Base-by-base conservation (phyloP, 1,284 basidiomycete genomes). In the Vanrija humicola region DNA sequence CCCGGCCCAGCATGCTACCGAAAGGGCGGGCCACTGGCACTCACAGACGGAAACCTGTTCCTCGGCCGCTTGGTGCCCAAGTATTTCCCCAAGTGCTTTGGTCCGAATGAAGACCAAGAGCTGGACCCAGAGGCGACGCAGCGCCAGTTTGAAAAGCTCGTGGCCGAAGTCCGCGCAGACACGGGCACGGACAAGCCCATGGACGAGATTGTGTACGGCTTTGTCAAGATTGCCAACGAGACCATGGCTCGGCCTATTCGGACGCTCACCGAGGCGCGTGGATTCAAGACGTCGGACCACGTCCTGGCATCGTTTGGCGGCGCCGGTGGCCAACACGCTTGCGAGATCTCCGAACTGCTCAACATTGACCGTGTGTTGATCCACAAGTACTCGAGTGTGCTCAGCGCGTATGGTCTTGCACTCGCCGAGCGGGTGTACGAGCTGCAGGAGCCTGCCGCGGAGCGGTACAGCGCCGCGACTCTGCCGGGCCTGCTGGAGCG, bases 181-280 rank as follows among this genome's bases (percentile, higher is more conserved):
- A 82, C 81, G 4, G 79, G 84, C 38, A 81, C 81, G 56, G 74
- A 82, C 47, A 78, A 88, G 64, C 79, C 79, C 10, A 72, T 94
- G 28, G 94, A 97, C 69, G 89, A 97, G 72, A 85, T 97, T 87
- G 84, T 89, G 50, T 71, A 65, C 46, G 68, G 64, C 49, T 94
- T 92, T 72, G 88, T 94, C 78, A 90, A 90, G 67, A 88, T 93
- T n/a, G 90, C 90, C 12, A 93, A 92, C 61, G 90, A 92, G 77
- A 90, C 89, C 0, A 96, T 96, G 92, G 88, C 87, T 64, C 80
- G 93, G 44, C 94, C 93, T 1, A 96, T 97, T 58, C 84, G 93
- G 7, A 86, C 93, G 1, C 75, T 97, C 58, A 97, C 93, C 0
- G 94, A 95, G 75, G 91, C 89, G 1, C 80, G 90, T 46, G 93